Evolutionary conservation across 108 stramenopile genomes (phyloP).

Genomic region (Stephanodiscus minutulus): DNA sequence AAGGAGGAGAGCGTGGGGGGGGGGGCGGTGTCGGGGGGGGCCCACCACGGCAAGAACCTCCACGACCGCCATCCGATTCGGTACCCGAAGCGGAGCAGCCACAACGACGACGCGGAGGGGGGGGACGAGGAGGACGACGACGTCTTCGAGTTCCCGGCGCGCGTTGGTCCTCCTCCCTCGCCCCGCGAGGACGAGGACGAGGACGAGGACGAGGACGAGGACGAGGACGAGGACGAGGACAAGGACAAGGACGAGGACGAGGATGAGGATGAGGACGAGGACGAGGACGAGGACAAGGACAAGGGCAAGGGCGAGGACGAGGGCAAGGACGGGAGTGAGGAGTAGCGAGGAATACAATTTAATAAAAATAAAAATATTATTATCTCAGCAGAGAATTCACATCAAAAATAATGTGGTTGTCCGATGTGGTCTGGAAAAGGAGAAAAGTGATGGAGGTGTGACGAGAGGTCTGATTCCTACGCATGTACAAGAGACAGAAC

Average conservation of each 20-base stretch:
- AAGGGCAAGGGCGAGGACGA: background rate
- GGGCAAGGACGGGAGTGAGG: conserved; percentile 10
- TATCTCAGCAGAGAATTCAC: too few species aligned
- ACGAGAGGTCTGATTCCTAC: too few species aligned
- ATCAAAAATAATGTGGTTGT: too few species aligned
- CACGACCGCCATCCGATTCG: conserved; percentile 27
- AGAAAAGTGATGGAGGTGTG: too few species aligned
- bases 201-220: background rate
- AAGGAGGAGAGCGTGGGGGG: background rate
- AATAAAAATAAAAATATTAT: too few species aligned
- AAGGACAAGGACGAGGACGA: conserved; percentile 3
- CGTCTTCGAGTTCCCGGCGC: too few species aligned
- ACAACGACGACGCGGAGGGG: background rate
- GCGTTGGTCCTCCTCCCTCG: too few species aligned
- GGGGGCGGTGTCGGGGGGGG: too few species aligned
- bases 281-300: conserved; percentile 9
- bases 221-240: background rate
- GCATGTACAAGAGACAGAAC: too few species aligned
- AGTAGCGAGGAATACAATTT: too few species aligned
- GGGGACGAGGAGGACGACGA: conserved; percentile 17
- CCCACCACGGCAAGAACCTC: conserved; percentile 7
- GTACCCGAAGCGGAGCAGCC: conserved; percentile 26
- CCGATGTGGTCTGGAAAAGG: too few species aligned
- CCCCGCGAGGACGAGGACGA: background rate
- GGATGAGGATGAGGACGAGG: background rate